Evolutionary conservation across 805 yeast genomes (phyloP).

Genomic region (Clavispora phyllophila): DNA sequence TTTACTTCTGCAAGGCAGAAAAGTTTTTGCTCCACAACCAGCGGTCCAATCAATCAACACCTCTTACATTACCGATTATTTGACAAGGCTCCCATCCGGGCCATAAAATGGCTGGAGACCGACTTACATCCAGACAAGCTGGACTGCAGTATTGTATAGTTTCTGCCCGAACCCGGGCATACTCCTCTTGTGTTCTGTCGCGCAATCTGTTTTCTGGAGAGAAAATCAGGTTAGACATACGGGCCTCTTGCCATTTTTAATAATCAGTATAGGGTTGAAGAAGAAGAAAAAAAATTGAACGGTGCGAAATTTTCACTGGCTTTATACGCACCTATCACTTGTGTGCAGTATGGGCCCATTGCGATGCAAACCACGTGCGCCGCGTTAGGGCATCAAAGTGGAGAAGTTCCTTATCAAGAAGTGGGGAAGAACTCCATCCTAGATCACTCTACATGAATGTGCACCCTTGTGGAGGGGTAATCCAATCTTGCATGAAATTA

Average conservation of each 20-base stretch:
- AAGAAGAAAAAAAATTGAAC: slow-evolving; percentile 8
- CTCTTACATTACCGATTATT: slow-evolving; percentile 25
- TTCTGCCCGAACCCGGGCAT: background rate
- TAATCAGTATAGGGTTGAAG: slow-evolving; percentile 16
- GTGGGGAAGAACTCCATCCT: background rate
- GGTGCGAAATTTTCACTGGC: background rate
- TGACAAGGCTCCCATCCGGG: slow-evolving; percentile 49
- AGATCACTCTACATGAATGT: background rate
- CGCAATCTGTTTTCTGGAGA: slow-evolving; percentile 17
- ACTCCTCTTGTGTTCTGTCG: slow-evolving; percentile 7
- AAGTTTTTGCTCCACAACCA: no score
- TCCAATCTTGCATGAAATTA: background rate
- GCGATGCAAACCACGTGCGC: background rate
- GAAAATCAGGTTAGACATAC: slow-evolving; percentile 31
- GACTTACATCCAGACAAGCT: slow-evolving; percentile 11
- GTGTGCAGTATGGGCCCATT: background rate
- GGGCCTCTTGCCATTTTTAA: slow-evolving; percentile 52
- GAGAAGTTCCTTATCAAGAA: background rate
- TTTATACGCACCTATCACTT: background rate
- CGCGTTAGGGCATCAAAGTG: background rate
- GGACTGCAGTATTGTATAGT: slow-evolving; percentile 4
- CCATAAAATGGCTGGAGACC: slow-evolving; percentile 20
- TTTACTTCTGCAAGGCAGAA: background rate
- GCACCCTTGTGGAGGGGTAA: background rate
- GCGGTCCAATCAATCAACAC: background rate